Base-by-base conservation (phyloP, 345 rosid species). In the Lagerstroemia speciosa region DNA sequence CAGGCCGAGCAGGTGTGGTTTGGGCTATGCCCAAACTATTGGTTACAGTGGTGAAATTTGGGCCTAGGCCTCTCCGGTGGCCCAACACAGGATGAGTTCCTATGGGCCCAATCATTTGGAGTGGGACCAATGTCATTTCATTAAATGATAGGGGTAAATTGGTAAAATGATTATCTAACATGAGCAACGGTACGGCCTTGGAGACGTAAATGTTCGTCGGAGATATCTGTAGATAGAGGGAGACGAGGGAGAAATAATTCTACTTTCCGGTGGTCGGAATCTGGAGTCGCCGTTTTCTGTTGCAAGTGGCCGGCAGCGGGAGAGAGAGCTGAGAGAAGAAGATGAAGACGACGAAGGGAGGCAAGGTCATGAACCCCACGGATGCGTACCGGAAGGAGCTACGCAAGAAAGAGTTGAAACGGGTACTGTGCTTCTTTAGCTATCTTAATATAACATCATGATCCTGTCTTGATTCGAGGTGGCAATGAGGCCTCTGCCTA, bases 261-360 rank as follows among this genome's bases (percentile, higher is more conserved):
- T 53, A 24, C 61, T 53, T 53, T 10, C 30, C 61, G 61, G 61
- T 22, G 30, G 66, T 33, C 40, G 38, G 38, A 36, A 8, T 3
- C 38, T 36, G 38, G 8, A 36, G 38, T n/a, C 38, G 8, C 8
- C 3, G 38, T 36, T 36, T 36, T 36, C 38, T 36, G 3, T 2
- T 33, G 34, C 36, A 34, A 33, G n/a, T 64, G 24, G 29, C 22
- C 8, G 67, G 20, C 2, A 30, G 43, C 11, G n/a, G 22, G 50
- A 52, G 33, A 24, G 26, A 31, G 53, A 53, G 53, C 63, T n/a
- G 37, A 41, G 20, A 27, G 50, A 33, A 37, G 61, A 78, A 79
- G 77, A 91, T 94, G 99, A 94, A 94, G 97, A 94, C 99, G 72
- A 91, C 99, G 26, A 94, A 91, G 72, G 99, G 98, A 78, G 99